A percentile compares a stretch with the other conserved stretches of the same genome.
Conservation (phyloP, 1,139 yeast species). For the Lodderomyces metapsilosis region DNA sequence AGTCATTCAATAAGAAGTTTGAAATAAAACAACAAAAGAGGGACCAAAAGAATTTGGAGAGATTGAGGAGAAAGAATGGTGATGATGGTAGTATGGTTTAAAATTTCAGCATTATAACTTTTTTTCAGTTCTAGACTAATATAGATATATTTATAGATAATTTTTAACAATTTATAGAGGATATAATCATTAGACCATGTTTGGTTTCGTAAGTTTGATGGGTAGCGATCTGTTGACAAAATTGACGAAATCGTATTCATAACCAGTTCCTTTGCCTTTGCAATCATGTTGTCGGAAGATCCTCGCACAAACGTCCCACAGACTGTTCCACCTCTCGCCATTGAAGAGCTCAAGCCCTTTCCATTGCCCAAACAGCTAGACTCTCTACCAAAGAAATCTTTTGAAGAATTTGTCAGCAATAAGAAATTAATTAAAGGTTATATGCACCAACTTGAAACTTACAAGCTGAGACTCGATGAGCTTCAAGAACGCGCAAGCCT, state of each 20-base stretch:
- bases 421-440: slow-evolving; percentile 33
- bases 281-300: slow-evolving; percentile 2
- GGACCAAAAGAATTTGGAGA: slow-evolving; percentile 33
- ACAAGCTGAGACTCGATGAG: slow-evolving; percentile 19
- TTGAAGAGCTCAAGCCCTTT: slow-evolving; percentile 21
- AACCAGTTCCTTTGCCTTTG: too few species aligned
- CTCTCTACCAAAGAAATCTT: slow-evolving; percentile 27
- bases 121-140: not conserved
- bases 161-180: too few species aligned
- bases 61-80: slow-evolving; percentile 18
- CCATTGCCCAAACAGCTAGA: slow-evolving; percentile 31
- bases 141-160: not conserved
- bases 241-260: too few species aligned
- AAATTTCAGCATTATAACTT: not conserved
- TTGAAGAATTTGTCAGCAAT: slow-evolving; percentile 28
- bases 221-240: too few species aligned
- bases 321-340: slow-evolving; percentile 1
- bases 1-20: slow-evolving; percentile 34
- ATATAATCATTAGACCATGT: too few species aligned
- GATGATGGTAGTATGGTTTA: slow-evolving; percentile 1
- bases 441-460: slow-evolving; percentile 25
- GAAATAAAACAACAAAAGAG: slow-evolving; percentile 32
- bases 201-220: too few species aligned
- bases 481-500: slow-evolving; percentile 12
- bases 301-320: slow-evolving; percentile 5